Evolutionary conservation across 768 basidiomycete genomes (phyloP).

Genomic region (Russula earlei): DNA sequence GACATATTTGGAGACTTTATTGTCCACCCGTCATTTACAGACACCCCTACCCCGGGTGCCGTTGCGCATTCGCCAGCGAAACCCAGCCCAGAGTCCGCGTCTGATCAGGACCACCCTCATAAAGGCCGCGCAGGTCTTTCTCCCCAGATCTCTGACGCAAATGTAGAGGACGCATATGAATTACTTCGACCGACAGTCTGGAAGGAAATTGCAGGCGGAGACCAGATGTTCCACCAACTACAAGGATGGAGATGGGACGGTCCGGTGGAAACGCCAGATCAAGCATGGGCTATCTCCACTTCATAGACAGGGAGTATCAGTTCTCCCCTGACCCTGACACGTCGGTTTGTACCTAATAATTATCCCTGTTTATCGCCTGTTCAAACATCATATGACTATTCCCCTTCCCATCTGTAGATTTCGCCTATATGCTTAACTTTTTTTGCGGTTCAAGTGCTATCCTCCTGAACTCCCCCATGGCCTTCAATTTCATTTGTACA

Average conservation of each 20-base stretch:
- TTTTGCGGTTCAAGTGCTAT: constrained; percentile 11
- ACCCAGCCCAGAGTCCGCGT: constrained; percentile 65
- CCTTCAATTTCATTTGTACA: constrained; percentile 16
- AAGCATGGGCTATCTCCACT: constrained; percentile 65
- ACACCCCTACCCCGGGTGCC: constrained; percentile 68
- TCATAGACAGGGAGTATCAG: constrained; percentile 32
- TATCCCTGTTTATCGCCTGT: constrained; percentile 16
- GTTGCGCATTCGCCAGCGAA: constrained; percentile 62
- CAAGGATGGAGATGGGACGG: constrained; percentile 68
- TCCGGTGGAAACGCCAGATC: constrained; percentile 53
- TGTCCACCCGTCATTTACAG: constrained; percentile 51
- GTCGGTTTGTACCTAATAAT: constrained; percentile 12
- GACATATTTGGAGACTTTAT: constrained; percentile 56
- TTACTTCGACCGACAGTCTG: constrained; percentile 48
- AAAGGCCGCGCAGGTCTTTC: constrained; percentile 35
- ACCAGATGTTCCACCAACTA: constrained; percentile 52
- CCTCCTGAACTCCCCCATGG: constrained; percentile 14
- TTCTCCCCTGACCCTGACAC: constrained; percentile 19
- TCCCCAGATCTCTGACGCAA: constrained; percentile 36
- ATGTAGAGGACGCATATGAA: constrained; percentile 33
- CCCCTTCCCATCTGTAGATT: constrained; percentile 11
- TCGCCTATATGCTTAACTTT: constrained; percentile 17
- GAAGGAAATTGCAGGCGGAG: constrained; percentile 69
- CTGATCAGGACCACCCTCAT: constrained; percentile 42
- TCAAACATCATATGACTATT: constrained; percentile 15